Conservation (phyloP, 441 rosid species). For the Jatropha podagrica region DNA sequence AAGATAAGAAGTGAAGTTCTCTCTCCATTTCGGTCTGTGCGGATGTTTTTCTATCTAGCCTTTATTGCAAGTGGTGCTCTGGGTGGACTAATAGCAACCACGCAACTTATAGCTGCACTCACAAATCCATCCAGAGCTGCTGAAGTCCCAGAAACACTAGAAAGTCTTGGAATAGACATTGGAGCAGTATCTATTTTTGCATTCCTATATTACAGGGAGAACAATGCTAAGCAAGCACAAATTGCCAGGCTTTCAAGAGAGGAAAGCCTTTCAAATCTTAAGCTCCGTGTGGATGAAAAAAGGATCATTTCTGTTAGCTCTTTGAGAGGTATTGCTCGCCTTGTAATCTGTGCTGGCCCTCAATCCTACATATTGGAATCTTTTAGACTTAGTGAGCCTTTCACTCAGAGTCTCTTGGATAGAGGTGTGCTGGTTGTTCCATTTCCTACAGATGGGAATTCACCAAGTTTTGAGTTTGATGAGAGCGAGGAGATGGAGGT, state of each 20-base stretch:
- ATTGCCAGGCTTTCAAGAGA: slow-evolving; percentile 85
- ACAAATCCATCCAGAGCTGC: slow-evolving; percentile 66
- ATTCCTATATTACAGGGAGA: slow-evolving; percentile 70
- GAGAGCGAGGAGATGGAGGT: slow-evolving; percentile 60
- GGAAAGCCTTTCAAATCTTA: slow-evolving; percentile 82
- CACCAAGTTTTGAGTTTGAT: slow-evolving; percentile 58
- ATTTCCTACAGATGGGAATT: slow-evolving; percentile 66
- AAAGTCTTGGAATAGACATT: slow-evolving; percentile 70
- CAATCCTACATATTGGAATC: slow-evolving; percentile 62
- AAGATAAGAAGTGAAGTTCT: slow-evolving; percentile 91
- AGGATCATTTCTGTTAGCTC: slow-evolving; percentile 58
- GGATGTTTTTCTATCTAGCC: slow-evolving; percentile 92
- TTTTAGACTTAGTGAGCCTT: slow-evolving; percentile 69
- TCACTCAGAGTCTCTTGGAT: slow-evolving; percentile 68
- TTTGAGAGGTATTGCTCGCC: slow-evolving; percentile 74
- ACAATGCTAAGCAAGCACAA: slow-evolving; percentile 70
- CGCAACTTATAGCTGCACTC: slow-evolving; percentile 73
- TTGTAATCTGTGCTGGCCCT: slow-evolving; percentile 88
- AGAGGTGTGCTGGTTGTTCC: slow-evolving; percentile 92
- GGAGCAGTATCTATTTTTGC: slow-evolving; percentile 77
- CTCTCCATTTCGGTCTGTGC: slow-evolving; percentile 82
- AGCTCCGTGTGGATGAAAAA: slow-evolving; percentile 66
- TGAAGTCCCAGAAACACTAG: slow-evolving; percentile 56
- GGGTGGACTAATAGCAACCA: slow-evolving; percentile 80
- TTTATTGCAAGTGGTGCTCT: slow-evolving; percentile 73